Conservation (phyloP, 495 filamentous ascomycete species). For the Achaetomiella virescens region DNA sequence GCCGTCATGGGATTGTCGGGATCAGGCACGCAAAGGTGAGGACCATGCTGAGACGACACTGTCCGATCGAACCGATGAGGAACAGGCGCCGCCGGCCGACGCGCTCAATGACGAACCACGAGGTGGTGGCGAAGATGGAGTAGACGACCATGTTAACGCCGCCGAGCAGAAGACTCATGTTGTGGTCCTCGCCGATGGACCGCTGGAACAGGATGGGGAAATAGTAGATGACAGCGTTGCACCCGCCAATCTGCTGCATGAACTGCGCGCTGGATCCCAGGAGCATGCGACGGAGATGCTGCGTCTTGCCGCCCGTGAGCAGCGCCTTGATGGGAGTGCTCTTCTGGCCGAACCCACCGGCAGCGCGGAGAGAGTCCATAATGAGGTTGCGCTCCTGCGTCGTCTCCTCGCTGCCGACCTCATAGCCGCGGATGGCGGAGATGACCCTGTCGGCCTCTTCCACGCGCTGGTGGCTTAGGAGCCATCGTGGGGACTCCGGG, state of each 20-base stretch:
- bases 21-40: constrained; percentile 69
- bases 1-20: constrained; percentile 44
- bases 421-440: constrained; percentile 57
- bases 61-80: constrained; percentile 61
- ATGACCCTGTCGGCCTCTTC: constrained; percentile 65
- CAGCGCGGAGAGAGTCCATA: constrained; percentile 57
- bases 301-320: constrained; percentile 57
- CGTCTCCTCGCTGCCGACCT: constrained; percentile 52
- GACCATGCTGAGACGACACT: constrained; percentile 65
- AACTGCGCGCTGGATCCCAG: constrained; percentile 59
- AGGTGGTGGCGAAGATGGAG: constrained; percentile 66
- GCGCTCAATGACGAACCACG: constrained; percentile 76
- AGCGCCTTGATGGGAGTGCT: constrained; percentile 51
- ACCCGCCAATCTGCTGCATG: constrained; percentile 72
- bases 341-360: constrained; percentile 49
- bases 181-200: constrained; percentile 51
- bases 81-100: constrained; percentile 68
- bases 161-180: constrained; percentile 62
- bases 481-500: constrained; percentile 73
- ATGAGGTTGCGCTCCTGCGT: constrained; percentile 55
- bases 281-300: constrained; percentile 58
- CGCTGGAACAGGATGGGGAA: constrained; percentile 69
- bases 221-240: constrained; percentile 83
- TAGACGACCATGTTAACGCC: constrained; percentile 80
- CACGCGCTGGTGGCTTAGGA: constrained; percentile 59